Base-by-base conservation (phyloP, 1,284 basidiomycete genomes). In the Termitomyces sp. region DNA sequence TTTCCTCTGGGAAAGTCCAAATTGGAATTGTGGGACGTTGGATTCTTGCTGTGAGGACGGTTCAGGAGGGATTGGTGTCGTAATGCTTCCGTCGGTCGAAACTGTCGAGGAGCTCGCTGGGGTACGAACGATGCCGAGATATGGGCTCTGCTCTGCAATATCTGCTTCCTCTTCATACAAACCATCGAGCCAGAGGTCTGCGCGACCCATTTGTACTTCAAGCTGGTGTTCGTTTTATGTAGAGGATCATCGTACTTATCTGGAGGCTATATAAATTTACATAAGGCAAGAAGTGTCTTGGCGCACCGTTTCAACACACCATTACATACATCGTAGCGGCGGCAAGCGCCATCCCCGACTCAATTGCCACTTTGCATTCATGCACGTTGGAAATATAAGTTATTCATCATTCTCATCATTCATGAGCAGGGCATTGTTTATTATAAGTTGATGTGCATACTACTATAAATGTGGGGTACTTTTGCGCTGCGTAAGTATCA, bases 161-260 rank as follows among this genome's bases (percentile, higher is more conserved):
- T 62, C 61, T 53, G 59, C 62, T 52, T 66, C 57, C 46, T 53
- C 47, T 50, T 52, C 60, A n/a, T 59, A 49, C 2, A 55, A 58
- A 5, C 60, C 59, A 24, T 62, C 46, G 37, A 62, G 59, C 48
- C 33, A 58, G 50, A 61, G 56, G 38, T 54, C 33, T 44, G 54
- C 42, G 40, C 52, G 53, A 41, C 44, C 48, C 56, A 56, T 57
- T 45, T 28, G 41, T 41, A 31, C 9, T 53, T 46, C n/a, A 35
- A 39, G 50, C 24, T 53, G 33, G 38, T 49, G 46, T 26, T 52
- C 37, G 56, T 49, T 49, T 31, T 34, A 31, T 48, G 46, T 2
- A 24, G 38, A 33, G 14, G 35, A 39, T 48, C 16, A 48, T 48
- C 5, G 28, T 18, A 47, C 30, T 26, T 31, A 5, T 8, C 16